These are phyloP conservation scores for Linnemannia schmuckeri DNA, from an alignment of 192 early-diverging fungal species.

Conservation along the genomic window DNA sequence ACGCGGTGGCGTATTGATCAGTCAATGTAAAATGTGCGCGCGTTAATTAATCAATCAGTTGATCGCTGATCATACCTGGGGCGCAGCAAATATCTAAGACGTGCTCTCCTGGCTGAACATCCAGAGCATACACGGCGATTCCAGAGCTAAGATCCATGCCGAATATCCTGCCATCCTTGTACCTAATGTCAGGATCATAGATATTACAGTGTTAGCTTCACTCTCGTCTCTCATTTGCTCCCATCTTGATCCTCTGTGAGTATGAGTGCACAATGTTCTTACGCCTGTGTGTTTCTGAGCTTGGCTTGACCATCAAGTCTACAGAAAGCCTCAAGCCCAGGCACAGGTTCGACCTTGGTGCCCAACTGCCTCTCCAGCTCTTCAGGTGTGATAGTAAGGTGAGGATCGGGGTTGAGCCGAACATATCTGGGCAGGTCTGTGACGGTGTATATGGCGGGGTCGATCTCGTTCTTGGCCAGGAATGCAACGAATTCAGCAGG, in stretches of 20 bases:
- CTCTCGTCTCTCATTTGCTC: not conserved
- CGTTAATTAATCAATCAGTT: not conserved
- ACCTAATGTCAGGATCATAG: conserved; percentile 16
- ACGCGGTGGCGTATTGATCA: no score
- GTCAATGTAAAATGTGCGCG: not conserved
- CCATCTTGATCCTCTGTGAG: not conserved
- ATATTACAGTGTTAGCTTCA: not conserved
- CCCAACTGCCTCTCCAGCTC: conserved; percentile 63
- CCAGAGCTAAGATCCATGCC: conserved; percentile 91
- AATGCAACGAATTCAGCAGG: conserved; percentile 78
- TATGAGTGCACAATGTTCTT: conserved; percentile 12
- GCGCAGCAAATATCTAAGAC: conserved; percentile 93
- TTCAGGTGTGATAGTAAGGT: conserved; percentile 55
- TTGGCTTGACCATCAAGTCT: conserved; percentile 57
- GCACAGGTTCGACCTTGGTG: conserved; percentile 61
- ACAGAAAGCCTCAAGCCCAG: conserved; percentile 74
- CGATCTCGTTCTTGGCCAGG: conserved; percentile 77
- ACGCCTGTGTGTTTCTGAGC: conserved; percentile 66
- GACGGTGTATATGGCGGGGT: conserved; percentile 72
- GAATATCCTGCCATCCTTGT: conserved; percentile 64
- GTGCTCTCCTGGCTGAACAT: conserved; percentile 80
- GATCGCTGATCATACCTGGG: conserved; percentile 60
- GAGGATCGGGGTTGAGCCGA: conserved; percentile 66
- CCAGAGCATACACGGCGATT: conserved; percentile 84
- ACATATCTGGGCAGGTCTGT: conserved; percentile 81